Evolutionary conservation across 306 rosid species (phyloP).

Genomic region (Notholithocarpus densiflorus): DNA sequence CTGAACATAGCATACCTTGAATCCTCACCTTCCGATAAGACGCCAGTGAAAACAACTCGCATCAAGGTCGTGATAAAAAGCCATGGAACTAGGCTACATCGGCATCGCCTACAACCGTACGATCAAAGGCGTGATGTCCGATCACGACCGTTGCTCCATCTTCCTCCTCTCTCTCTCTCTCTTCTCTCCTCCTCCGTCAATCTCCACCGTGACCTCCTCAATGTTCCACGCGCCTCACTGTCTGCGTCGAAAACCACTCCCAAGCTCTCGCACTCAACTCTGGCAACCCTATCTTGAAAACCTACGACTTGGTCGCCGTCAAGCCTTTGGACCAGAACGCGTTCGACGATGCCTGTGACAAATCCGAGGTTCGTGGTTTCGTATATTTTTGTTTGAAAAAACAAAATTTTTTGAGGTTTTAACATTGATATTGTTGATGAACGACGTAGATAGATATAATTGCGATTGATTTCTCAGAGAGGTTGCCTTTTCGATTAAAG

Average conservation of each 20-base stretch:
- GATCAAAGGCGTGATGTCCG: conserved; percentile 85
- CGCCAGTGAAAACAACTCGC: conserved; percentile 38
- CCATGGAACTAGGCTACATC: conserved; percentile 82
- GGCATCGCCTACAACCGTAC: conserved; percentile 86
- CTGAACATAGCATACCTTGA: conserved; percentile 61
- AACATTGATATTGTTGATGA: not conserved
- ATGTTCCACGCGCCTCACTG: conserved; percentile 55
- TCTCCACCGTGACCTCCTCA: conserved; percentile 71
- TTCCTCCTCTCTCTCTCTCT: conserved; percentile 50
- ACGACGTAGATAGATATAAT: conserved; percentile 70
- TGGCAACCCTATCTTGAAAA: conserved; percentile 75
- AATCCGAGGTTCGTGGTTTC: conserved; percentile 56
- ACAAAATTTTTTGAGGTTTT: not conserved
- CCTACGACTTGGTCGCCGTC: conserved; percentile 75
- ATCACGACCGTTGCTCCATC: conserved; percentile 73
- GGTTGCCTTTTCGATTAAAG: conserved; percentile 72
- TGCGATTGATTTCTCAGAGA: conserved; percentile 66
- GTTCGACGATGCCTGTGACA: conserved; percentile 74
- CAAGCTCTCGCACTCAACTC: conserved; percentile 63
- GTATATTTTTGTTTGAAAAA: too few species aligned
- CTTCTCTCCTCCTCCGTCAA: conserved; percentile 53
- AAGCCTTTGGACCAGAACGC: conserved; percentile 58
- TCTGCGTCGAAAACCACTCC: conserved; percentile 36
- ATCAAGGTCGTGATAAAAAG: conserved; percentile 56
- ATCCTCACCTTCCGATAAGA: conserved; percentile 30